A percentile compares a stretch with the other conserved stretches of the same genome.
These are phyloP conservation scores for Novymonas esmeraldas DNA, from an alignment of 208 protist species.

Conservation along the genomic window DNA sequence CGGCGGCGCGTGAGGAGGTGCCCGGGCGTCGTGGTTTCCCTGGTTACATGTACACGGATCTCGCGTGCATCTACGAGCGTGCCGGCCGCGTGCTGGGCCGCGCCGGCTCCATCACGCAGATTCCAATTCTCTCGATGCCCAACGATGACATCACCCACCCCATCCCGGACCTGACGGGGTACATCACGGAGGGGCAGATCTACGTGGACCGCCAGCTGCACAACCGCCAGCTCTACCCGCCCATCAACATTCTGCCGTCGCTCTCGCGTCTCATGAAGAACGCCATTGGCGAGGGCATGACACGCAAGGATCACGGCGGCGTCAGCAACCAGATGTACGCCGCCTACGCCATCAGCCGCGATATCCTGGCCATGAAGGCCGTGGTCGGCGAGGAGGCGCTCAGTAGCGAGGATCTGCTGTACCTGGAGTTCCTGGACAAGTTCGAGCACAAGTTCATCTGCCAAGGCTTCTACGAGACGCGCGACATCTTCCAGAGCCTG, in stretches of 20 bases:
- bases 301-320: constrained; percentile 97
- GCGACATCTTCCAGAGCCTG: constrained; percentile 99
- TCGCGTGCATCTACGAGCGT: constrained; percentile 99
- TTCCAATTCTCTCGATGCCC: constrained; percentile 99
- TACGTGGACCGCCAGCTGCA: constrained; percentile 99
- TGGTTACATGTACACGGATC: constrained; percentile 99
- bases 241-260: constrained; percentile 99
- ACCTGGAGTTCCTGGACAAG: constrained; percentile 99
- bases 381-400: constrained; percentile 99
- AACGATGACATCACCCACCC: constrained; percentile 99
- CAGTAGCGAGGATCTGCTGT: constrained; percentile 98
- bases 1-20: constrained; percentile 99
- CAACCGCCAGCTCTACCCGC: constrained; percentile 99
- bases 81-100: constrained; percentile 99
- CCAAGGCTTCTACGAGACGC: constrained; percentile 97
- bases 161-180: constrained; percentile 99
- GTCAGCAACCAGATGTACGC: constrained; percentile 99
- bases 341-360: constrained; percentile 99
- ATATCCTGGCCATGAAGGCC: constrained; percentile 99
- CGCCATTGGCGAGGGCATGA: constrained; percentile 99
- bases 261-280: constrained; percentile 99
- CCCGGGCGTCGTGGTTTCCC: constrained; percentile 99
- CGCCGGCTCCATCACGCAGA: constrained; percentile 99
- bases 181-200: constrained; percentile 99
- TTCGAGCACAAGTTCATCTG: constrained; percentile 99